Percentiles rank a stretch among this genome's conserved stretches.
phyloP scores from a whole-genome alignment of 176 grass and related monocot genomes.

The Eragrostis nindensis region DNA sequence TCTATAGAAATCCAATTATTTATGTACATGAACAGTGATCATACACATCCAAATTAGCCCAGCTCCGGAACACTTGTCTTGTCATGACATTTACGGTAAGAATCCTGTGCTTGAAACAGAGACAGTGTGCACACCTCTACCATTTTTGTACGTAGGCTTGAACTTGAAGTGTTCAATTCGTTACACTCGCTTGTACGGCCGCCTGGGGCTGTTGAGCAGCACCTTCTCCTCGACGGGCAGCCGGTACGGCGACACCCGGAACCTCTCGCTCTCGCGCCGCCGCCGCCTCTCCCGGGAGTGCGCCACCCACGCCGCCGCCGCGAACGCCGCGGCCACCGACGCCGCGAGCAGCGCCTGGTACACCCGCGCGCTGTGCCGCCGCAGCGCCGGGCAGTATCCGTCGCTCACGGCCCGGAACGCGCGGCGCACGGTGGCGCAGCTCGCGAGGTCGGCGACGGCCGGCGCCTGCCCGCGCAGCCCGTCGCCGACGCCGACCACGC shows the following conservation, averaged over 20 bases:
- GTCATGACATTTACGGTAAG: no score
- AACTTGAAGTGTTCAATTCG: not conserved
- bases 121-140: not conserved
- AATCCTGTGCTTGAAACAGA: no score
- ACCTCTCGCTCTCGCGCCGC: slow-evolving; percentile 29
- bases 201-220: slow-evolving; percentile 50
- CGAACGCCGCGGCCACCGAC: slow-evolving; percentile 44
- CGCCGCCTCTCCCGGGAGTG: slow-evolving; percentile 51
- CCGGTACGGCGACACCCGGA: slow-evolving; percentile 50
- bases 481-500: slow-evolving; percentile 47
- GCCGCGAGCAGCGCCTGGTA: slow-evolving; percentile 55
- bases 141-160: not conserved
- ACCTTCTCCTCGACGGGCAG: slow-evolving; percentile 57
- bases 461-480: slow-evolving; percentile 55
- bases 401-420: slow-evolving; percentile 54
- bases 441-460: slow-evolving; percentile 53
- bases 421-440: slow-evolving; percentile 71
- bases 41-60: no score
- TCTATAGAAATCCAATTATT: no score
- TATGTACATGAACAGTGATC: no score
- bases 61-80: no score
- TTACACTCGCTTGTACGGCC: slow-evolving; percentile 47
- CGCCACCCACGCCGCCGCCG: slow-evolving; percentile 48
- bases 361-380: slow-evolving; percentile 56
- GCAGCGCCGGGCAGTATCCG: slow-evolving; percentile 54